Percentiles rank a stretch among this genome's conserved stretches.
phyloP scores from a whole-genome alignment of 768 basidiomycete species.

The Trametes villosa region DNA sequence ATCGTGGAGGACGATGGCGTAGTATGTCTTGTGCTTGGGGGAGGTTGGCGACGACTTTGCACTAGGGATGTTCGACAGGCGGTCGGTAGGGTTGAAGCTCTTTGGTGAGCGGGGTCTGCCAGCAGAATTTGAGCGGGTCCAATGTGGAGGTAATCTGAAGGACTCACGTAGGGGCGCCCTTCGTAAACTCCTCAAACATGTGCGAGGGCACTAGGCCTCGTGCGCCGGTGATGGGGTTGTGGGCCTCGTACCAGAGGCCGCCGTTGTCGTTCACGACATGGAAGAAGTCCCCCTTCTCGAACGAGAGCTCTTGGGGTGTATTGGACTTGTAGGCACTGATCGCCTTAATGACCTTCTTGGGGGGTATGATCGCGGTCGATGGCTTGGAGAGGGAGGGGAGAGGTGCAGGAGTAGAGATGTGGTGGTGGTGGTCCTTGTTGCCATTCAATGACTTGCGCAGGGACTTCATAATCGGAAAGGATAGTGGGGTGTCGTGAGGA shows the following conservation, averaged over 20 bases:
- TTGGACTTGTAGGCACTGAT: slow-evolving; percentile 64
- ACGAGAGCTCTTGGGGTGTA: slow-evolving; percentile 85
- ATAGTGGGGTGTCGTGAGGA: slow-evolving; percentile 30
- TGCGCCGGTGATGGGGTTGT: slow-evolving; percentile 90
- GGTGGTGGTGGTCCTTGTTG: slow-evolving; percentile 62
- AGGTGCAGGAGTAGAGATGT: slow-evolving; percentile 73
- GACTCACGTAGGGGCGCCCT: slow-evolving; percentile 66
- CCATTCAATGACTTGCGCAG: slow-evolving; percentile 81
- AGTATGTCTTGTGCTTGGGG: slow-evolving; percentile 68
- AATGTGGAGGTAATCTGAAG: neutral
- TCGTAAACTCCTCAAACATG: slow-evolving; percentile 91
- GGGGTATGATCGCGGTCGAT: slow-evolving; percentile 71
- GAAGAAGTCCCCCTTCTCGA: slow-evolving; percentile 96
- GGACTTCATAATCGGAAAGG: slow-evolving; percentile 65
- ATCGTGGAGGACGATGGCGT: slow-evolving; percentile 95
- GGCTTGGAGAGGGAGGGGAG: slow-evolving; percentile 74
- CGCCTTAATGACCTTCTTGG: slow-evolving; percentile 95
- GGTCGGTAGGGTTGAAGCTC: slow-evolving; percentile 14
- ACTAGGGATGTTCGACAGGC: slow-evolving; percentile 14
- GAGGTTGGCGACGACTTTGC: slow-evolving; percentile 28
- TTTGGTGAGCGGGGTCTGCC: slow-evolving; percentile 24
- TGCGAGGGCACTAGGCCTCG: slow-evolving; percentile 87
- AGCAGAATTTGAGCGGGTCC: slow-evolving; percentile 3
- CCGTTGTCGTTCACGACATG: slow-evolving; percentile 81
- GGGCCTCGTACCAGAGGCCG: slow-evolving; percentile 86